Base-by-base conservation (phyloP, 1,284 basidiomycete species). In the Macrocybe sp. region DNA sequence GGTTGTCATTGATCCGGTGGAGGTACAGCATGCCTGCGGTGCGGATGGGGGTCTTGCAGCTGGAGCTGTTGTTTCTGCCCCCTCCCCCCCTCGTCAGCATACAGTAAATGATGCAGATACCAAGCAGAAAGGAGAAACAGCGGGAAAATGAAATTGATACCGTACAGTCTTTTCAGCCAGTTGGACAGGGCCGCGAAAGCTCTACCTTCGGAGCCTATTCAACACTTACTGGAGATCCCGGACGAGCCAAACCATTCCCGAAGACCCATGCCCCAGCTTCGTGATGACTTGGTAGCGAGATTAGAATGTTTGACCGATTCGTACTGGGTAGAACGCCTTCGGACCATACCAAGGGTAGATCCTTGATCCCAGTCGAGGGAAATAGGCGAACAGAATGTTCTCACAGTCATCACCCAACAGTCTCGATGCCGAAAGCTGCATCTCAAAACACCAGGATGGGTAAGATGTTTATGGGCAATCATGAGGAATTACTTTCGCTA, bases 221-320 rank as follows among this genome's bases (percentile, higher is more conserved):
- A 41, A 28, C 8, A 50, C 54, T 39, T 42, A 64, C 59, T 36
- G 11, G 11, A 61, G 53, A 45, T 61, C 57, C 22, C 52, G 52
- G 28, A 52, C 54, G 29, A 65, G 56, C 62, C 62, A 64, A 14
- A 56, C 57, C 9, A 60, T 64, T 7, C 57, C 51, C 44, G 52
- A 57, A 28, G 47, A 47, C 5, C 62, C 63, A 53, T 57, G 64
- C 10, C 63, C 62, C 14, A 64, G 51, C 49, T 64, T 64, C 28
- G 55, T 49, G 10, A 60, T 38, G 14, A 64, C 58, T 45, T 63
- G 59, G 46, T 65, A 64, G 12, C 54, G 37, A 6, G 39, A 42
- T 28, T 12, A 1, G 22, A 47, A 34, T 6, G 42, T 9, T 42
- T 47, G 8, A 9, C 59, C 59, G 39, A 58, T 54, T 3, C 47